phyloP scores from a whole-genome alignment of 129 eudicot species.

The Tagetes patula region DNA sequence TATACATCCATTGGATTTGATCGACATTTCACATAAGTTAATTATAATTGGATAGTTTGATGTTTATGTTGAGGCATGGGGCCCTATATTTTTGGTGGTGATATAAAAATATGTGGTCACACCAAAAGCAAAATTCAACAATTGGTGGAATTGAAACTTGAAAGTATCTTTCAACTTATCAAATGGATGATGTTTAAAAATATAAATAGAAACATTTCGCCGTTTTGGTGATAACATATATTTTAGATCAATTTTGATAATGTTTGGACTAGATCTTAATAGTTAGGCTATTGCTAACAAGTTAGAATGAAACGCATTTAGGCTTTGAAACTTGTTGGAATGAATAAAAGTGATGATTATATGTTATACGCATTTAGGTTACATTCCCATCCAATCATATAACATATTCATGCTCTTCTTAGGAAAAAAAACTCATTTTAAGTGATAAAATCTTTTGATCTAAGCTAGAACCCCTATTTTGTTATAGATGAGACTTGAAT shows the following conservation, averaged over 20 bases:
- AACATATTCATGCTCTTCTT: too few species aligned
- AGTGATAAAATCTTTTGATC: too few species aligned
- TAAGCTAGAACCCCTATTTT: too few species aligned
- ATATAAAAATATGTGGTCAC: constrained; percentile 28
- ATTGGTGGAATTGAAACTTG: neutral
- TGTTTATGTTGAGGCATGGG: neutral
- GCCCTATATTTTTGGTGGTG: neutral
- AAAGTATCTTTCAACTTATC: constrained; percentile 25
- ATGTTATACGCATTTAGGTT: too few species aligned
- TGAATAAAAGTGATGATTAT: too few species aligned
- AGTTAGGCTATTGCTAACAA: too few species aligned
- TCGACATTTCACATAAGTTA: neutral
- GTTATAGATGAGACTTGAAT: too few species aligned
- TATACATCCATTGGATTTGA: neutral
- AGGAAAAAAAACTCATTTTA: too few species aligned
- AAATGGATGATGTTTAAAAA: constrained; percentile 23
- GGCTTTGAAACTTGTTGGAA: too few species aligned
- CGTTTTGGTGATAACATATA: neutral
- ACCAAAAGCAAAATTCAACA: constrained; percentile 23
- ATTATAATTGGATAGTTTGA: constrained; percentile 6
- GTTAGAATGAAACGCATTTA: too few species aligned
- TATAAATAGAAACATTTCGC: too few species aligned
- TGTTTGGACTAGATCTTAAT: neutral
- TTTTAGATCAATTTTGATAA: neutral
- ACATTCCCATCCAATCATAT: too few species aligned